Conservation (phyloP, 2,329 filamentous ascomycete species). For the Colletotrichum agaves region DNA sequence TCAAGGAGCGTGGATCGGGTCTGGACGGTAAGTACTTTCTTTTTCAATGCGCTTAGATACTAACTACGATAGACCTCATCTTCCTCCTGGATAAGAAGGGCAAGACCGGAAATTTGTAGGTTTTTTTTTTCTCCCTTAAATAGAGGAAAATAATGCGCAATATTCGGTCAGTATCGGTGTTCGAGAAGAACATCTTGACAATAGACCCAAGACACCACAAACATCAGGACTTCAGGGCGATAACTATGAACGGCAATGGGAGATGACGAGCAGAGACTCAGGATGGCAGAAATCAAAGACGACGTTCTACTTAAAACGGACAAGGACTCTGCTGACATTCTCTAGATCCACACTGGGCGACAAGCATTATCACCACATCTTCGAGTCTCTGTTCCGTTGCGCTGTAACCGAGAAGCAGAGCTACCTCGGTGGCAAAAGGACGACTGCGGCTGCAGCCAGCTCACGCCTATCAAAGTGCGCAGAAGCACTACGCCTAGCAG, state of each 20-base stretch:
- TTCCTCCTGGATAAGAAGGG: conserved; percentile 50
- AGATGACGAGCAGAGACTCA: background rate
- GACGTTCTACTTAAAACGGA: background rate
- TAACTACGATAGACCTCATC: conserved; percentile 47
- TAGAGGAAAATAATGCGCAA: too few relatives aligned
- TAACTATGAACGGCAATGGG: background rate
- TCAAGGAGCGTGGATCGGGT: conserved; percentile 53
- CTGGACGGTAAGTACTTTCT: conserved; percentile 50
- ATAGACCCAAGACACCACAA: too few relatives aligned
- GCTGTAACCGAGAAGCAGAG: conserved; percentile 73
- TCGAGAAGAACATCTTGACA: too few relatives aligned
- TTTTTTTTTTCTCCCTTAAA: background rate
- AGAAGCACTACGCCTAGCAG: conserved; percentile 75
- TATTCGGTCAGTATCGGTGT: too few relatives aligned
- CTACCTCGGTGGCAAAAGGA: conserved; percentile 67
- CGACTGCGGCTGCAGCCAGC: conserved; percentile 59
- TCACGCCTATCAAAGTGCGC: conserved; percentile 75
- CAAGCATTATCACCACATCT: conserved; percentile 82
- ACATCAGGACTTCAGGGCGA: background rate
- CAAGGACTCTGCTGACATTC: background rate
- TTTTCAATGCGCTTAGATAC: background rate
- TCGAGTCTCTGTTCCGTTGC: conserved; percentile 81
- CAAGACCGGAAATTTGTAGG: conserved; percentile 51
- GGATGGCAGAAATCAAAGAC: too few relatives aligned
- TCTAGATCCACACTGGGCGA: conserved; percentile 66